Percentiles rank a stretch among this genome's conserved stretches.
phyloP scores from a whole-genome alignment of 2,329 filamentous ascomycete species.

The Dothideomycetes sp. region DNA sequence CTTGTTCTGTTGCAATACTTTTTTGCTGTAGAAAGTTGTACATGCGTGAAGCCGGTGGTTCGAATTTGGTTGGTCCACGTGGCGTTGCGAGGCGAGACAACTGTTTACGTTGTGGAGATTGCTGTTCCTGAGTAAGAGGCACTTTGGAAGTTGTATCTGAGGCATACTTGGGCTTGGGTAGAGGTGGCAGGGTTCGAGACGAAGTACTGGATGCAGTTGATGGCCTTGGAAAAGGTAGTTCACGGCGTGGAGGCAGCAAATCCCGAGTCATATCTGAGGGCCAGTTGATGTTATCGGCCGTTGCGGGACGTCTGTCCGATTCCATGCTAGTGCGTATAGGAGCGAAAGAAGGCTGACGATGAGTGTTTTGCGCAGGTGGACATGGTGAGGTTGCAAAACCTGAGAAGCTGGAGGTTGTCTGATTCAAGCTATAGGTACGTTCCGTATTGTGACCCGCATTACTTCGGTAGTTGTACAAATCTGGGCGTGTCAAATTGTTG shows the following conservation, averaged over 20 bases:
- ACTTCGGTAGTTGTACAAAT: no score
- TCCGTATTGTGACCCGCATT: no score
- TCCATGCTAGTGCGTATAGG: constrained; percentile 1
- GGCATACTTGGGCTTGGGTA: constrained; percentile 27
- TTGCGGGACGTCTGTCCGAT: not conserved
- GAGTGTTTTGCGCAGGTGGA: not conserved
- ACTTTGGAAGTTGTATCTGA: not conserved
- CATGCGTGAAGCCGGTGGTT: constrained; percentile 4
- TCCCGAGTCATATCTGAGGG: constrained; percentile 5
- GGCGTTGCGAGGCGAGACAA: constrained; percentile 3
- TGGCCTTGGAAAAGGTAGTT: constrained; percentile 6
- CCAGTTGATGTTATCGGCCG: constrained; percentile 4
- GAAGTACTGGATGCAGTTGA: not conserved
- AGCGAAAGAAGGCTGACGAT: constrained; percentile 7
- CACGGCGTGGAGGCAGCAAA: constrained; percentile 3
- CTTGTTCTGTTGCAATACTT: no score
- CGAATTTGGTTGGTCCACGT: constrained; percentile 8
- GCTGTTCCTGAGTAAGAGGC: not conserved
- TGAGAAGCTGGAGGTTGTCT: constrained; percentile 6
- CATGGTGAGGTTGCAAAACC: not conserved
- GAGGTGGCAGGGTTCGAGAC: constrained; percentile 22
- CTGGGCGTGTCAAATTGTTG: no score
- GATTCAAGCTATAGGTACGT: not conserved
- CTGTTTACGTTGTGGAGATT: not conserved
- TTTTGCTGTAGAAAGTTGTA: constrained; percentile 10